Evolutionary conservation across 768 basidiomycete genomes (phyloP), one percentile per base, ranked within the genome.

Genomic region (Russula griseocarnosa): DNA sequence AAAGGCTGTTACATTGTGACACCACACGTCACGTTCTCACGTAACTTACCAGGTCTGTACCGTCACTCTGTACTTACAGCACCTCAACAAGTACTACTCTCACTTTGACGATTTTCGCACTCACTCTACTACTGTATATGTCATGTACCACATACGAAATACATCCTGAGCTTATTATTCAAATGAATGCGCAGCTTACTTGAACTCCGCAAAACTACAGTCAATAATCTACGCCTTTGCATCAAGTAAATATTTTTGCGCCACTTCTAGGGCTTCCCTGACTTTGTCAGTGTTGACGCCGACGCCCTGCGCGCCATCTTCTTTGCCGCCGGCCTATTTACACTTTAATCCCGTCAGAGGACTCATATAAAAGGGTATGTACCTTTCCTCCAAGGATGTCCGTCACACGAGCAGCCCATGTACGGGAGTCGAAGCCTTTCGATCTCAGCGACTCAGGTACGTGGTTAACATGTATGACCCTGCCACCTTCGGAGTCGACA

Each of bases 331-430:
- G 57, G 93, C 93, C 92, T 94, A 61, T 51, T 36, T 10, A 51
- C 57, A 57, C 24, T 11, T 53, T 9, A 57, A 18, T 42, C 5
- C 52, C 42, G 24, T 51, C 7, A 49, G 11, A 34, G 3, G 10
- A n/a, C 18, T 30, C 22, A 40, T 3, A 13, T 5, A 10, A 11
- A 56, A 28, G 20, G 1, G 3, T n/a, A 70, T 77, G 70, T 69
- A 92, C 94, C 86, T 96, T 98, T 49, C 97, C 97, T 28, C 95
- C 94, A 11, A 98, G 70, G 10, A 94, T 75, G 40, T 88, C 88
- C 6, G 83, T 81, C 22, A 97, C 88, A 64, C 82, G 84, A 26
- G 80, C 75, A 28, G 94, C 89, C 97, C 97, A 99, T n/a, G 75
- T 78, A 65, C 94, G 88, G 26, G 90, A 95, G 73, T 94, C 91